phyloP scores from a whole-genome alignment of 2,329 filamentous ascomycete genomes.

The Bisporella sp. region DNA sequence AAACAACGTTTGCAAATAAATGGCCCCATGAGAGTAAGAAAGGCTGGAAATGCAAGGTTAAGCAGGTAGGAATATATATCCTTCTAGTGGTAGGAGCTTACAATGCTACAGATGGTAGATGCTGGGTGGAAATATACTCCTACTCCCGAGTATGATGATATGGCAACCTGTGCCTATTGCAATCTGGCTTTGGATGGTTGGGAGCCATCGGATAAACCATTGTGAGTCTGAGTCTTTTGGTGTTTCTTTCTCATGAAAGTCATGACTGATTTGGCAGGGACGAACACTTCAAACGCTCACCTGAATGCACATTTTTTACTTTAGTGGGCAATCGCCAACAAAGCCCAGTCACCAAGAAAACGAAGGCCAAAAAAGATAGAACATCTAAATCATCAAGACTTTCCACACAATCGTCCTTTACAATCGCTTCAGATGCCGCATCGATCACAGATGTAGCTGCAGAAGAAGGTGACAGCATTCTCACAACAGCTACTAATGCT shows the following conservation, averaged over 20 bases:
- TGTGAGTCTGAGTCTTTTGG: slow-evolving; percentile 44
- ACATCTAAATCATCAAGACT: slow-evolving; percentile 64
- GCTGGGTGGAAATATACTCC: slow-evolving; percentile 95
- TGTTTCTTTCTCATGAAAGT: not conserved
- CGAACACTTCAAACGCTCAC: slow-evolving; percentile 75
- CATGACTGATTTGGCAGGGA: slow-evolving; percentile 45
- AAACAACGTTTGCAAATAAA: slow-evolving; percentile 70
- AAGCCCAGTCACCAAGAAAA: slow-evolving; percentile 44
- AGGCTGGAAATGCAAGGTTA: slow-evolving; percentile 82
- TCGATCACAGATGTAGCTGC: slow-evolving; percentile 35
- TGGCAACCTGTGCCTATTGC: slow-evolving; percentile 88
- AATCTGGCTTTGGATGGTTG: slow-evolving; percentile 85
- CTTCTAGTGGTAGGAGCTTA: slow-evolving; percentile 13
- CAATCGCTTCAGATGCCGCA: slow-evolving; percentile 41
- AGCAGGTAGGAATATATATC: slow-evolving; percentile 54
- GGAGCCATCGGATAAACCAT: slow-evolving; percentile 87
- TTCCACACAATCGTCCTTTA: slow-evolving; percentile 51
- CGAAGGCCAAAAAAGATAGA: slow-evolving; percentile 45
- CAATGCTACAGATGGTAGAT: slow-evolving; percentile 63
- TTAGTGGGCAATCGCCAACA: slow-evolving; percentile 51
- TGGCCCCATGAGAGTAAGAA: slow-evolving; percentile 90
- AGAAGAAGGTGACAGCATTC: slow-evolving; percentile 49
- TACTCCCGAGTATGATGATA: slow-evolving; percentile 74
- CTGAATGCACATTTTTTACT: slow-evolving; percentile 76
- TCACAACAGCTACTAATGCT: slow-evolving; percentile 51